phyloP scores from a whole-genome alignment of 106 monocot genomes.

The Chionographis japonica region DNA sequence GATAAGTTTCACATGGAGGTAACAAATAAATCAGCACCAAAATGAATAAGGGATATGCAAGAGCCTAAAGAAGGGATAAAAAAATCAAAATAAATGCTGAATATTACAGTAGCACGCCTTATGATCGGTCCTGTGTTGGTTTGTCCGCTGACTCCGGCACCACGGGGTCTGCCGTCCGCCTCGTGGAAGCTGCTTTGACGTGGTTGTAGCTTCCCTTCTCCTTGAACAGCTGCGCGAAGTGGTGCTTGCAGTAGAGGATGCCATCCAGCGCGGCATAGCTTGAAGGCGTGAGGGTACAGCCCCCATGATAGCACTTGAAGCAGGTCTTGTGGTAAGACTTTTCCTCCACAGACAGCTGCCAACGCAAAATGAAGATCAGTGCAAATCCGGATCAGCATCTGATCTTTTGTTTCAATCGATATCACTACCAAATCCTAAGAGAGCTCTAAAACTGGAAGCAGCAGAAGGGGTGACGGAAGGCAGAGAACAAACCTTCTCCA shows the following conservation, averaged over 20 bases:
- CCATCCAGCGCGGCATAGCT: constrained; percentile 64
- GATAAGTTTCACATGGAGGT: too few relatives aligned
- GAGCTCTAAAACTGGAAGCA: too few relatives aligned
- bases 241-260: constrained; percentile 71
- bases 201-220: constrained; percentile 78
- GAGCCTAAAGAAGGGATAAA: too few relatives aligned
- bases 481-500: constrained; percentile 50
- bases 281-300: constrained; percentile 49
- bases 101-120: too few relatives aligned
- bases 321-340: constrained; percentile 62
- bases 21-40: too few relatives aligned
- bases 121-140: neutral
- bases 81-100: too few relatives aligned
- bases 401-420: too few relatives aligned
- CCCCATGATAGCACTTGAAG: constrained; percentile 64
- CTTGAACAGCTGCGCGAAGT: constrained; percentile 67
- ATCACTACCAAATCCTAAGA: too few relatives aligned
- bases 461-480: too few relatives aligned
- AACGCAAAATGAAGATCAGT: neutral
- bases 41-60: too few relatives aligned
- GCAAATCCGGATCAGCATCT: too few relatives aligned
- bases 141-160: constrained; percentile 6
- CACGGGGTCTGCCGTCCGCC: neutral
- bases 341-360: constrained; percentile 57
- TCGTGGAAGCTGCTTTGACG: constrained; percentile 24